Conservation (phyloP, 768 basidiomycete species). For the Naematelia aurantialba region DNA sequence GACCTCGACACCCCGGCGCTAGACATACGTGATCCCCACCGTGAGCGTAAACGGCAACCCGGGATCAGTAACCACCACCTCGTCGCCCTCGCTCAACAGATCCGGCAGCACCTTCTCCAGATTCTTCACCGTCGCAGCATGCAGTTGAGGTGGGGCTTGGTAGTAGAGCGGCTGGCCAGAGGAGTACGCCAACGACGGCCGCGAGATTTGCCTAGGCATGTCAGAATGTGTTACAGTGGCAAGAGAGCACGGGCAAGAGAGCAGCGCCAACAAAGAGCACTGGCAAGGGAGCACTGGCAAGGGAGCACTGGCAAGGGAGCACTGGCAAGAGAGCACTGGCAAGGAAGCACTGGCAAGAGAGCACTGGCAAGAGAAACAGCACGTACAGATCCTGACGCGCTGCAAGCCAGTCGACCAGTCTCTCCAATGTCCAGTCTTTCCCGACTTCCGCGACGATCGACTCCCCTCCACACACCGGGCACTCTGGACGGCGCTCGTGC, state of each 20-base stretch:
- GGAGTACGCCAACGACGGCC: slow-evolving; percentile 71
- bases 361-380: not conserved
- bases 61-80: slow-evolving; percentile 81
- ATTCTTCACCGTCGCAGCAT: slow-evolving; percentile 84
- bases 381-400: slow-evolving; percentile 88
- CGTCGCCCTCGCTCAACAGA: slow-evolving; percentile 69
- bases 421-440: slow-evolving; percentile 73
- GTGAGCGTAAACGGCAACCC: slow-evolving; percentile 77
- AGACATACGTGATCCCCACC: slow-evolving; percentile 49
- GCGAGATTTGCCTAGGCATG: slow-evolving; percentile 92
- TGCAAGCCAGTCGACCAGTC: slow-evolving; percentile 77
- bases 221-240: too few relatives aligned
- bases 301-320: not conserved
- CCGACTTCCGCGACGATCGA: slow-evolving; percentile 68
- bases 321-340: not conserved
- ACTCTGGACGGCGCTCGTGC: slow-evolving; percentile 85
- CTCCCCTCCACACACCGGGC: slow-evolving; percentile 96
- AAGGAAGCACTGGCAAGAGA: too few relatives aligned
- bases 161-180: slow-evolving; percentile 78
- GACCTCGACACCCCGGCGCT: too few relatives aligned
- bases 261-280: too few relatives aligned
- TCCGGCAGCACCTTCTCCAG: slow-evolving; percentile 80
- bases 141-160: slow-evolving; percentile 87
- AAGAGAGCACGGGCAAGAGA: not conserved
- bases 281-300: not conserved